phyloP scores from a whole-genome alignment of 169 alveolate genomes.

The Eimeria acervulina region DNA sequence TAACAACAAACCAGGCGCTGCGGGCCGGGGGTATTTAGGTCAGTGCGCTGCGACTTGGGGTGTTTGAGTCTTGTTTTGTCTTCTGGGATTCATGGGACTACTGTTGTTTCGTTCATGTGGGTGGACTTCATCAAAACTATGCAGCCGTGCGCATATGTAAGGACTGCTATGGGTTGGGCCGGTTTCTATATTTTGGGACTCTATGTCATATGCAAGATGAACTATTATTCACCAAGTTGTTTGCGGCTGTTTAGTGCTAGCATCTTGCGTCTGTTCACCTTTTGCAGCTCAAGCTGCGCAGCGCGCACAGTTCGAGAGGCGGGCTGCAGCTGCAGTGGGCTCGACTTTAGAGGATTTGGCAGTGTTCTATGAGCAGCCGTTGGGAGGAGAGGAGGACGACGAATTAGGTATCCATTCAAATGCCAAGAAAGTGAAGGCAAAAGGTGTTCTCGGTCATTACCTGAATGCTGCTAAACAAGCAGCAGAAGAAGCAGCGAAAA shows the following conservation, averaged over 20 bases:
- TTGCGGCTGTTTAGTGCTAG: not conserved
- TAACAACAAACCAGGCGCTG: not conserved
- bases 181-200: no score
- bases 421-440: not conserved
- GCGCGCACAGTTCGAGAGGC: conserved; percentile 68
- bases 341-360: conserved; percentile 78
- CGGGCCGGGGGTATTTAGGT: not conserved
- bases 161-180: not conserved
- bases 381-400: conserved; percentile 49
- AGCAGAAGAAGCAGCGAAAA: conserved; percentile 70
- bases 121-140: not conserved
- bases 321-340: conserved; percentile 74
- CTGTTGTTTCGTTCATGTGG: not conserved
- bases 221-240: not conserved
- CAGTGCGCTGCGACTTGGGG: not conserved
- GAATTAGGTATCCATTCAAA: not conserved
- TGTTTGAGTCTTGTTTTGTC: not conserved
- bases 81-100: not conserved
- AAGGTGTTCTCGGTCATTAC: conserved; percentile 49
- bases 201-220: no score
- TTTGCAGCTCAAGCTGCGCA: conserved; percentile 63
- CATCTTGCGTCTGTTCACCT: not conserved
- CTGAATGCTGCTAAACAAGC: conserved; percentile 83
- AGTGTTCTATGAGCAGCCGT: conserved; percentile 47
- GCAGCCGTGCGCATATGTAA: not conserved